These are phyloP conservation scores for Pseudopyricularia javanii DNA, from an alignment of 2,329 filamentous ascomycete species.

Conservation along the genomic window DNA sequence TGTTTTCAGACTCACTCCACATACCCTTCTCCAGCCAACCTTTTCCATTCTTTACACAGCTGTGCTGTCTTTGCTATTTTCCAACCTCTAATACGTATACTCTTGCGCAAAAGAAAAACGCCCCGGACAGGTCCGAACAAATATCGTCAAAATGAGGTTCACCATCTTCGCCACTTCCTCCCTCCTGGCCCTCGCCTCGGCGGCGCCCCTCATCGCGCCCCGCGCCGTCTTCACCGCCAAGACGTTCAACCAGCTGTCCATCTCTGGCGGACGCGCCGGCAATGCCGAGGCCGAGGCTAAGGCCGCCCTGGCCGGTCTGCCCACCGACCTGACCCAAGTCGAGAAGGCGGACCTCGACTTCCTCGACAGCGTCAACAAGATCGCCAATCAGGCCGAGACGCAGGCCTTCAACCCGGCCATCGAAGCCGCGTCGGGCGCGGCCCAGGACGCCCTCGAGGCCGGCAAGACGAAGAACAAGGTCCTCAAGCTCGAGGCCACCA, in stretches of 20 bases:
- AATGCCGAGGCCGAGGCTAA: conserved; percentile 19
- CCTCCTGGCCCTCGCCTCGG: conserved; percentile 8
- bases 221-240: conserved; percentile 15
- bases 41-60: background rate
- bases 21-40: background rate
- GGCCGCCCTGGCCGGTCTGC: conserved; percentile 15
- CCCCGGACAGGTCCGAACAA: background rate
- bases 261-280: conserved; percentile 21
- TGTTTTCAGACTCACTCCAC: background rate
- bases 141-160: conserved; percentile 13
- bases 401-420: conserved; percentile 33
- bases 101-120: background rate
- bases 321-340: conserved; percentile 23
- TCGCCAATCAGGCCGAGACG: conserved; percentile 31
- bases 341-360: conserved; percentile 24
- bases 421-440: conserved; percentile 21
- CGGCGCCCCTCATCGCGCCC: conserved; percentile 11
- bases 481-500: conserved; percentile 31
- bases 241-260: conserved; percentile 23
- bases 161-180: conserved; percentile 11
- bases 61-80: background rate
- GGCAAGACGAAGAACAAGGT: conserved; percentile 39
- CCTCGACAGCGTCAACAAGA: conserved; percentile 27
- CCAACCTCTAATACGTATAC: background rate
- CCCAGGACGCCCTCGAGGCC: conserved; percentile 25